Percentiles rank a stretch among this genome's conserved stretches.
Conservation (phyloP, 768 basidiomycete species). For the Mrakia gelida region DNA sequence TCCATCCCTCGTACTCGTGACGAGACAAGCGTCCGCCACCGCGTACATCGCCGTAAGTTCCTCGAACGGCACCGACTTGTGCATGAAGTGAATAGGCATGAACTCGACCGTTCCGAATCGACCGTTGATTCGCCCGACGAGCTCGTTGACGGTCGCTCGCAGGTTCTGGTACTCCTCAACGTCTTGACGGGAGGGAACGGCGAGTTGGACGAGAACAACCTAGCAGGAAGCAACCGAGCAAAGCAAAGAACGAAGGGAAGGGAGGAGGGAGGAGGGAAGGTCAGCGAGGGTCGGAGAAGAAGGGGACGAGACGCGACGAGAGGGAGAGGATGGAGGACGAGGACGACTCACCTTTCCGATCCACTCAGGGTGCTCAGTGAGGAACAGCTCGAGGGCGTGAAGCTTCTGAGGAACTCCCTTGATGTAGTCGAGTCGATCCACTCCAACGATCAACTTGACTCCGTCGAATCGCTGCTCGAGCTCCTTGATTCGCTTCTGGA, state of each 20-base stretch:
- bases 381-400: conserved; percentile 92
- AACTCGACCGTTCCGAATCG: conserved; percentile 98
- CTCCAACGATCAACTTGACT: conserved; percentile 95
- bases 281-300: too few species aligned
- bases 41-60: conserved; percentile 98
- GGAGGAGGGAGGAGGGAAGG: too few species aligned
- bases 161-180: conserved; percentile 99
- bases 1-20: conserved; percentile 91
- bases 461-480: conserved; percentile 87
- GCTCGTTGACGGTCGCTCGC: conserved; percentile 90
- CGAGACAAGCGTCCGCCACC: conserved; percentile 90
- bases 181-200: conserved; percentile 94
- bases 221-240: conserved; percentile 37
- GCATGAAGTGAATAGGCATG: conserved; percentile 91
- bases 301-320: background rate
- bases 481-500: conserved; percentile 71
- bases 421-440: conserved; percentile 98
- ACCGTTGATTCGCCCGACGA: conserved; percentile 97
- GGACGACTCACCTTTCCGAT: conserved; percentile 72
- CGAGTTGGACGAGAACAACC: conserved; percentile 94
- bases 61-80: conserved; percentile 70
- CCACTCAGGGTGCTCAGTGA: conserved; percentile 97
- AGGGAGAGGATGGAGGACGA: background rate
- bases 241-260: too few species aligned
- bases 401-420: conserved; percentile 99